These are phyloP conservation scores for Xanthoparmelia taractica DNA, from an alignment of 495 filamentous ascomycete genomes.

Conservation along the genomic window DNA sequence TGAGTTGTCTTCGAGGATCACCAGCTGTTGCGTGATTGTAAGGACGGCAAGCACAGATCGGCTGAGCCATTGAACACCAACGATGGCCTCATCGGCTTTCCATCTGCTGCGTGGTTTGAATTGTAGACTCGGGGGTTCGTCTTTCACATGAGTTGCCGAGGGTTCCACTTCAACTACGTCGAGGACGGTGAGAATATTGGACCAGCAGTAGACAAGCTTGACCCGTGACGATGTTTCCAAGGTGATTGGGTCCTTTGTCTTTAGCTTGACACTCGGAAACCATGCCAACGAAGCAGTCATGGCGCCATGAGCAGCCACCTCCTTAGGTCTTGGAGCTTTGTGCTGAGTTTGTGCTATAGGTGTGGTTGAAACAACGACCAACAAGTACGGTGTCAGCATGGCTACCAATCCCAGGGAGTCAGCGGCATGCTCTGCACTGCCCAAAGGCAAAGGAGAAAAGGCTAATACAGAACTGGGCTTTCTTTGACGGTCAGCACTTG, in stretches of 20 bases:
- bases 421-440: constrained; percentile 81
- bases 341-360: constrained; percentile 93
- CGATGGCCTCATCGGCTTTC: constrained; percentile 91
- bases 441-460: constrained; percentile 82
- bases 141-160: constrained; percentile 53
- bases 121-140: constrained; percentile 64
- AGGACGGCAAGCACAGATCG: constrained; percentile 85
- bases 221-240: constrained; percentile 53
- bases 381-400: constrained; percentile 88
- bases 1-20: constrained; percentile 83
- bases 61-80: constrained; percentile 93
- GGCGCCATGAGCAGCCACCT: constrained; percentile 77
- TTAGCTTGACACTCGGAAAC: constrained; percentile 93
- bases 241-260: constrained; percentile 52
- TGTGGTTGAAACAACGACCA: constrained; percentile 95
- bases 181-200: constrained; percentile 84
- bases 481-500: constrained; percentile 53
- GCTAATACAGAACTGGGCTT: constrained; percentile 95
- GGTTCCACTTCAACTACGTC: constrained; percentile 68
- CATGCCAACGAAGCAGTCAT: constrained; percentile 92
- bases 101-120: constrained; percentile 84
- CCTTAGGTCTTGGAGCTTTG: constrained; percentile 83
- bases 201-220: constrained; percentile 98
- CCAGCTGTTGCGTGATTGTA: constrained; percentile 84
- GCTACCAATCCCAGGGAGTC: constrained; percentile 88